Evolutionary conservation across 345 rosid genomes (phyloP), one percentile per base, ranked within the genome.

Genomic region (Citropsis articulata): DNA sequence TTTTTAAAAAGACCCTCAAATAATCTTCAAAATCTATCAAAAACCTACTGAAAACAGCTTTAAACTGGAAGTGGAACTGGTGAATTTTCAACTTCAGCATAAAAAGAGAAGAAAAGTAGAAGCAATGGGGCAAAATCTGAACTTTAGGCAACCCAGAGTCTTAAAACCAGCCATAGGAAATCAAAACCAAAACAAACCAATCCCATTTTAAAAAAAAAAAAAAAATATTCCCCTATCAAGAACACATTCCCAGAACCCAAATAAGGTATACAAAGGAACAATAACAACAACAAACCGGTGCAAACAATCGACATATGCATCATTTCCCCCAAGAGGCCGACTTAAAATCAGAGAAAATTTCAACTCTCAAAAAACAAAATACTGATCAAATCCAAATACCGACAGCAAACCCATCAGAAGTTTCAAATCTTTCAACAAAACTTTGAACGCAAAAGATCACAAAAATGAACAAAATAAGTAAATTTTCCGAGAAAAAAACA

Each of bases 381-480:
- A 42, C 66, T 69, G 40, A 75, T 8, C 21, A 18, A 66, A 71
- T 60, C 72, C 75, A 50, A 78, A 77, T 71, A 80, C 66, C 75
- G 62, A 70, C 83, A 79, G 36, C 31, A 77, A 63, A 79, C 76
- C 72, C 81, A 73, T 67, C 66, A 76, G 70, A 75, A 79, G 59
- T 24, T 73, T 68, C n/a, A 55, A 45, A 36, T 7, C 48, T 72
- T 27, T 38, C 45, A 56, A 59, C 56, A 38, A 13, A 56, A 30
- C 78, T 55, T 9, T 4, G 16, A 76, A 66, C 75, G 8, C n/a
- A 19, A 27, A 60, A 53, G 8, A 28, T 27, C 3, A 25, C 28
- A 21, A 53, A n/a, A 71, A 77, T 22, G 48, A 63, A 69, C 35
- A 16, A 36, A 36, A 7, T 5, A 12, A 10, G n/a, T 5, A 45